phyloP scores from a whole-genome alignment of 768 basidiomycete species.

The Boletus insuetus region DNA sequence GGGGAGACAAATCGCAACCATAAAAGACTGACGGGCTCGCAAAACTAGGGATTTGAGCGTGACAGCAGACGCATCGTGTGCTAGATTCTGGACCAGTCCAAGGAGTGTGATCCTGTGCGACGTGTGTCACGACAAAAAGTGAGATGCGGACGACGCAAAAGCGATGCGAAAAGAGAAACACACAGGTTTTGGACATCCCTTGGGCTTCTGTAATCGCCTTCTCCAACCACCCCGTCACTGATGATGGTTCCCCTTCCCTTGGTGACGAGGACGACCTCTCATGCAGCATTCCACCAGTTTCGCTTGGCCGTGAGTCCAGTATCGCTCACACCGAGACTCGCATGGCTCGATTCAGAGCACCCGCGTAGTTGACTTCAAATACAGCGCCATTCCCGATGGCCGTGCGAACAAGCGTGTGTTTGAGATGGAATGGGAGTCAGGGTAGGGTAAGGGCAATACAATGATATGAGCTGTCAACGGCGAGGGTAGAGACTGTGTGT shows the following conservation, averaged over 20 bases:
- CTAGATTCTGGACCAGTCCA: conserved; percentile 63
- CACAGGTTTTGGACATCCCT: conserved; percentile 77
- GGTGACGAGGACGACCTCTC: conserved; percentile 75
- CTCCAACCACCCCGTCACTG: conserved; percentile 61
- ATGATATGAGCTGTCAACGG: conserved; percentile 80
- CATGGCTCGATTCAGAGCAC: conserved; percentile 54
- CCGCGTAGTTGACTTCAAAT: conserved; percentile 79
- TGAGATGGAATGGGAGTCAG: conserved; percentile 72
- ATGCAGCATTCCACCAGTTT: conserved; percentile 81
- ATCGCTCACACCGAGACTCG: conserved; percentile 49
- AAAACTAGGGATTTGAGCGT: conserved; percentile 65
- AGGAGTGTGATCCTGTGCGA: conserved; percentile 59
- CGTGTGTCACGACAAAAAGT: too few species aligned
- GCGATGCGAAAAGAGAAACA: conserved; percentile 18
- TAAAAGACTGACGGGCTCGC: conserved; percentile 58
- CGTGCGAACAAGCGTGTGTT: conserved; percentile 76
- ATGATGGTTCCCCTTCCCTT: conserved; percentile 76
- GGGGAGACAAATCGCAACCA: background rate
- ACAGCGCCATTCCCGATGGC: conserved; percentile 80
- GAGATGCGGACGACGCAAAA: too few species aligned
- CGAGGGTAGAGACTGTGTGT: conserved; percentile 70
- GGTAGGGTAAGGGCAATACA: conserved; percentile 75
- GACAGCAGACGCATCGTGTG: conserved; percentile 59
- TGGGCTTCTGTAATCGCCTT: conserved; percentile 66
- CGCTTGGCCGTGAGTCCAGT: conserved; percentile 56